Percentiles rank a stretch among this genome's conserved stretches.
Evolutionary conservation across 2,329 filamentous ascomycete genomes (phyloP).

Genomic region (Trichophyton mentagrophytes): DNA sequence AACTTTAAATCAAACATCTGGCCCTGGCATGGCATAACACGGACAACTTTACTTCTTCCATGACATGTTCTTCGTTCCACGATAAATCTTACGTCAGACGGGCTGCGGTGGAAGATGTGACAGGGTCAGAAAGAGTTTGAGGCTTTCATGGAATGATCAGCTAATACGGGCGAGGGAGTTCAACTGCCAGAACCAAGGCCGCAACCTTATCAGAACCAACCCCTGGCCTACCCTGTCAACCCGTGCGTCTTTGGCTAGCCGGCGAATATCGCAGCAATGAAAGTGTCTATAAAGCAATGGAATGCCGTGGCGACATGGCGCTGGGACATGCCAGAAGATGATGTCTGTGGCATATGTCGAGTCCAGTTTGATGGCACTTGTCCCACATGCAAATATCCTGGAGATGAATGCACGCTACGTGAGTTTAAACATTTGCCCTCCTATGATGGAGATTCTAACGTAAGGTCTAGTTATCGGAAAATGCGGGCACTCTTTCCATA

Average conservation of each 20-base stretch:
- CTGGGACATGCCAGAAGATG: constrained; percentile 94
- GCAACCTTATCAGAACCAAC: constrained; percentile 4
- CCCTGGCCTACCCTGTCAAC: not conserved
- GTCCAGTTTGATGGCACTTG: constrained; percentile 97
- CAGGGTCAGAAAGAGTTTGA: too few relatives aligned
- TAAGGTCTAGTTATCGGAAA: constrained; percentile 65
- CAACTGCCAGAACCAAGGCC: not conserved
- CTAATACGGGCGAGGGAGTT: not conserved
- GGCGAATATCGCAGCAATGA: constrained; percentile 48
- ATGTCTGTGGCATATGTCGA: constrained; percentile 96
- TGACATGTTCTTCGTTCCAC: not conserved
- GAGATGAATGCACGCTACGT: constrained; percentile 89
- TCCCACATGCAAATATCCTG: constrained; percentile 94
- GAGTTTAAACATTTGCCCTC: constrained; percentile 25
- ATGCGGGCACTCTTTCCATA: constrained; percentile 96
- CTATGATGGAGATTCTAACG: not conserved
- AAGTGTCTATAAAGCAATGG: constrained; percentile 88
- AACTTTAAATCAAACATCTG: not conserved
- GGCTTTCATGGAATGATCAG: not conserved
- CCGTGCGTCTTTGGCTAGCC: not conserved
- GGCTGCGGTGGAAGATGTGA: too few relatives aligned
- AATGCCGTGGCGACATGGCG: constrained; percentile 91
- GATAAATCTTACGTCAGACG: too few relatives aligned
- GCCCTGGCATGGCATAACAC: not conserved
- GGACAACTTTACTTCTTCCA: not conserved